Evolutionary conservation across 148 eudicot species (phyloP).

Genomic region (Camellia lanceoleosa): DNA sequence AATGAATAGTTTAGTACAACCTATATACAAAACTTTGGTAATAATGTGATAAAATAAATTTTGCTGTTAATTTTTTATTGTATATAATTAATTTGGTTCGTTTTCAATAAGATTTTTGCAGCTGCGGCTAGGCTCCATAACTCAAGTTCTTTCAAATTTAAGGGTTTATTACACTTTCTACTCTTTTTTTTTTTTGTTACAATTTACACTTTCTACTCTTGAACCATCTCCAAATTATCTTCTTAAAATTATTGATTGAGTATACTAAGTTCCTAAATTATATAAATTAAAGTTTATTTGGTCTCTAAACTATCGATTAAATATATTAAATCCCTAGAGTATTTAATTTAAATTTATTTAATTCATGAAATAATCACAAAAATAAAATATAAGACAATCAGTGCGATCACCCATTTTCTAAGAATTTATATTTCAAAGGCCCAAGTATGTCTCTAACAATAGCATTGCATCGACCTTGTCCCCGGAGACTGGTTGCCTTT

Average conservation of each 20-base stretch:
- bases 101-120: background rate
- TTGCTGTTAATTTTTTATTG: background rate
- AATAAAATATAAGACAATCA: too few relatives aligned
- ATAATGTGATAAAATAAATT: background rate
- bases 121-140: background rate
- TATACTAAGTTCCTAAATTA: too few relatives aligned
- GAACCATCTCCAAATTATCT: too few relatives aligned
- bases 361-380: too few relatives aligned
- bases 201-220: background rate
- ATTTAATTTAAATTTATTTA: too few relatives aligned
- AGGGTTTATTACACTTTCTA: background rate
- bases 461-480: background rate
- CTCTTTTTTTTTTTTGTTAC: too few relatives aligned
- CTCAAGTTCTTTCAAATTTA: too few relatives aligned
- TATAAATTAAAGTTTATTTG: too few relatives aligned
- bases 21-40: background rate
- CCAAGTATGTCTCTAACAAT: background rate
- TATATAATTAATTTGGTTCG: too few relatives aligned
- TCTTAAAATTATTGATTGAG: too few relatives aligned
- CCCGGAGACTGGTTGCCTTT: background rate
- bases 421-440: background rate
- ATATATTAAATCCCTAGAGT: too few relatives aligned
- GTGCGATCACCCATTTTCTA: background rate
- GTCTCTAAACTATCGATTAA: too few relatives aligned
- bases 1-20: background rate